Evolutionary conservation across 768 basidiomycete species (phyloP).

Genomic region (Suillus cothurnatus): DNA sequence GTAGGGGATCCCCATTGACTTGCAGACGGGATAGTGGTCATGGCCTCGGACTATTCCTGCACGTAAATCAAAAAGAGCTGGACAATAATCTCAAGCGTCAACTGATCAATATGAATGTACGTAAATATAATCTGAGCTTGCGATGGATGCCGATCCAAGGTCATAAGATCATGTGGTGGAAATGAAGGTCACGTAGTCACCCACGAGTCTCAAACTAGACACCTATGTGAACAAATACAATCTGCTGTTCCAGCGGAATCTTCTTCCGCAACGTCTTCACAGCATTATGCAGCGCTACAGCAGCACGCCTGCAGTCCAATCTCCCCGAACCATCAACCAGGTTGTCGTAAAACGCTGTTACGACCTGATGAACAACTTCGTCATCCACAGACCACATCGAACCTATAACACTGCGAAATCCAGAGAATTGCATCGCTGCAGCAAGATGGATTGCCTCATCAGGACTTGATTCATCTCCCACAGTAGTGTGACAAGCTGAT

Average conservation of each 20-base stretch:
- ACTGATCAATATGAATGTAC: too few relatives aligned
- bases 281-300: not conserved
- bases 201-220: not conserved
- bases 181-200: too few relatives aligned
- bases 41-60: not conserved
- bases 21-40: constrained; percentile 4
- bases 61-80: too few relatives aligned
- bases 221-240: constrained; percentile 12
- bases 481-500: constrained; percentile 27
- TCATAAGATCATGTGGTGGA: too few relatives aligned
- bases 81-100: too few relatives aligned
- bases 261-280: not conserved
- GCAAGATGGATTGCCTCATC: constrained; percentile 25
- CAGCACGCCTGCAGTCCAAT: constrained; percentile 6
- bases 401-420: constrained; percentile 23
- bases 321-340: not conserved
- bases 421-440: constrained; percentile 22
- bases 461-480: constrained; percentile 14
- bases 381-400: constrained; percentile 23
- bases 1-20: constrained; percentile 23
- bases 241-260: constrained; percentile 8
- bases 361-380: not conserved
- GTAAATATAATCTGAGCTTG: too few relatives aligned
- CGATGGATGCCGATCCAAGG: not conserved
- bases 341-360: constrained; percentile 2